Conservation (phyloP, 352 stramenopile genomes). For the Phytophthora cactorum region DNA sequence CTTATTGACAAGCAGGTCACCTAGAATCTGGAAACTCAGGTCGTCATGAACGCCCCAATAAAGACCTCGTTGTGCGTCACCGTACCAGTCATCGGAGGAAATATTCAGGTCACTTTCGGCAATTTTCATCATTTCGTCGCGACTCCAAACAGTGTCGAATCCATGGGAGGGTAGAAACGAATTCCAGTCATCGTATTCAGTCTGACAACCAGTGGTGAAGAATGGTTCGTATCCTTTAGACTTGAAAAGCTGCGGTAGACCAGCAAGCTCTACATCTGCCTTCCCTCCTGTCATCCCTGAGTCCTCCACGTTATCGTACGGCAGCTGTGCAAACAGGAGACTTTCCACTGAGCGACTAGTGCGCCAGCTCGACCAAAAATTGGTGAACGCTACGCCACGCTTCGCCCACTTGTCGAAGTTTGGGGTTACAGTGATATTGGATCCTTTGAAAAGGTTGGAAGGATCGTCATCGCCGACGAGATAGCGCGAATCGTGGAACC, state of each 20-base stretch:
- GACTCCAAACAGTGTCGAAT: slow-evolving; percentile 53
- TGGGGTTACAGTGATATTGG: slow-evolving; percentile 43
- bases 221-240: slow-evolving; percentile 52
- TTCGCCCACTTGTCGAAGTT: slow-evolving; percentile 62
- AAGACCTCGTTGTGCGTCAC: slow-evolving; percentile 14
- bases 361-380: slow-evolving; percentile 62
- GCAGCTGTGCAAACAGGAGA: slow-evolving; percentile 57
- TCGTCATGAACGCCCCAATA: slow-evolving; percentile 64
- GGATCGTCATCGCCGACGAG: slow-evolving; percentile 46
- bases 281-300: slow-evolving; percentile 39
- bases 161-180: slow-evolving; percentile 51
- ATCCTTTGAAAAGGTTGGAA: slow-evolving; percentile 16
- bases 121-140: slow-evolving; percentile 47
- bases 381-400: slow-evolving; percentile 53
- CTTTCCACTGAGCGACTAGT: slow-evolving; percentile 65
- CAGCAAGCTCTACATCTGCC: slow-evolving; percentile 30
- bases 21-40: slow-evolving; percentile 50
- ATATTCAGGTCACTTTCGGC: slow-evolving; percentile 46
- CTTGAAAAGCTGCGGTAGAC: slow-evolving; percentile 57
- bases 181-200: slow-evolving; percentile 54
- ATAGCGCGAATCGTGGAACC: slow-evolving; percentile 61
- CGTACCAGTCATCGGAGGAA: slow-evolving; percentile 38
- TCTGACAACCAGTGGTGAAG: slow-evolving; percentile 52
- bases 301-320: slow-evolving; percentile 43
- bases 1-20: slow-evolving; percentile 54